Percentiles rank a stretch among this genome's conserved stretches.
Conservation (phyloP, 306 rosid species). For the Sicyos edulis region DNA sequence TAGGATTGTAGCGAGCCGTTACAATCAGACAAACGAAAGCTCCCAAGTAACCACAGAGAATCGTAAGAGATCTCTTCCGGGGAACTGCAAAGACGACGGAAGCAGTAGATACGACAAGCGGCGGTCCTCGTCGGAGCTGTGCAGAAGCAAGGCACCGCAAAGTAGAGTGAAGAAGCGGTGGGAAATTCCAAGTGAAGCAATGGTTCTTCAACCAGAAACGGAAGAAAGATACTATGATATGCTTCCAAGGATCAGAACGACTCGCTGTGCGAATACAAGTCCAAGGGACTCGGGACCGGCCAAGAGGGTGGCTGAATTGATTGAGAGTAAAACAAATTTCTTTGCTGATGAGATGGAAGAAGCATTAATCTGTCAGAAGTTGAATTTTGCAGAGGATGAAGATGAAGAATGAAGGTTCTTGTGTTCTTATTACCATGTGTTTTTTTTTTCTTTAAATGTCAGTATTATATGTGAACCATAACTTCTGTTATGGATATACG, state of each 20-base stretch:
- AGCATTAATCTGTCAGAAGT: conserved; percentile 44
- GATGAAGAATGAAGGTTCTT: conserved; percentile 9
- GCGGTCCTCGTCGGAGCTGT: conserved; percentile 34
- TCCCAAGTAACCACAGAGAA: conserved; percentile 32
- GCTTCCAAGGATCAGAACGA: conserved; percentile 61
- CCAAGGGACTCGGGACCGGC: conserved; percentile 89
- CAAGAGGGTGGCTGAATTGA: conserved; percentile 58
- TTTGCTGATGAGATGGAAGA: conserved; percentile 27
- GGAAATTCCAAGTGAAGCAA: conserved; percentile 38
- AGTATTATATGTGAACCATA: conserved; percentile 10
- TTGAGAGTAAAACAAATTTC: conserved; percentile 44
- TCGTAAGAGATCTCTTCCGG: conserved; percentile 66
- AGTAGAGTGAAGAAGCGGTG: conserved; percentile 48
- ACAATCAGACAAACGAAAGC: conserved; percentile 34
- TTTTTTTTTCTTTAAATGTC: not conserved
- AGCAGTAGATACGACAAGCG: conserved; percentile 41
- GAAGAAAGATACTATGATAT: conserved; percentile 18
- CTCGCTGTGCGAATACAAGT: conserved; percentile 25
- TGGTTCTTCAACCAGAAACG: conserved; percentile 2
- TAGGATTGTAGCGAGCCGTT: conserved; percentile 77
- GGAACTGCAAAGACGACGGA: conserved; percentile 43
- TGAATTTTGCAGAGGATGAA: conserved; percentile 42
- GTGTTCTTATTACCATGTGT: not conserved
- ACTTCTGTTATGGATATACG: conserved; percentile 14
- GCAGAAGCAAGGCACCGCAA: conserved; percentile 13